These are phyloP conservation scores for Asterophora parasitica DNA, from an alignment of 768 basidiomycete species.

Conservation along the genomic window DNA sequence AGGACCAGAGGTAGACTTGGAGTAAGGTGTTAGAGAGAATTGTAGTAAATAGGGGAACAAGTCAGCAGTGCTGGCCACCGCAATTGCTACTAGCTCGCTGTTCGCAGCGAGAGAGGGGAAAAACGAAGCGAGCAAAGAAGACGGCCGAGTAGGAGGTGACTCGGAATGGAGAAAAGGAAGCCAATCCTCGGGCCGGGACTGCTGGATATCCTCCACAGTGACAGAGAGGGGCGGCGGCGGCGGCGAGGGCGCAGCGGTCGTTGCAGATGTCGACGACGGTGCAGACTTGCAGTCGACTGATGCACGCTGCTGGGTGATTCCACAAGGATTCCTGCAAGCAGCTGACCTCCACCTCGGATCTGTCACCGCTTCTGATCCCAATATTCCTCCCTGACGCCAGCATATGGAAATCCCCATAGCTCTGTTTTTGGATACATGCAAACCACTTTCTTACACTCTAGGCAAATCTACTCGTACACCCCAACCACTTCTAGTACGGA, in stretches of 20 bases:
- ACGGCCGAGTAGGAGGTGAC: constrained; percentile 16
- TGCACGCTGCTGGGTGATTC: constrained; percentile 12
- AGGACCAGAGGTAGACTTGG: constrained; percentile 27
- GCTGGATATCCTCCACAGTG: background rate
- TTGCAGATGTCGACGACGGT: constrained; percentile 15
- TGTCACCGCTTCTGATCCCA: constrained; percentile 18
- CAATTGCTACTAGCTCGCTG: constrained; percentile 12
- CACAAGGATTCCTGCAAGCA: constrained; percentile 14
- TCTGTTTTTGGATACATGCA: constrained; percentile 15
- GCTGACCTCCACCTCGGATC: constrained; percentile 22
- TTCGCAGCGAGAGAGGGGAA: constrained; percentile 14
- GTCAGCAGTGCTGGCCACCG: constrained; percentile 11
- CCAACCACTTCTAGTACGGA: constrained; percentile 54
- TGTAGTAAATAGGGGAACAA: constrained; percentile 22
- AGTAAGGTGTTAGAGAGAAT: constrained; percentile 19
- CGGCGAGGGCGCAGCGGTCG: constrained; percentile 6
- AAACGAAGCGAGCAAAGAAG: constrained; percentile 18
- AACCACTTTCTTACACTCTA: background rate
- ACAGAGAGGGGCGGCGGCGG: constrained; percentile 1
- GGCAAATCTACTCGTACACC: constrained; percentile 5
- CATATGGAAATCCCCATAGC: constrained; percentile 11
- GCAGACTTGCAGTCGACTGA: constrained; percentile 7
- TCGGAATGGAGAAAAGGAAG: constrained; percentile 12
- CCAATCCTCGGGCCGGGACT: constrained; percentile 4
- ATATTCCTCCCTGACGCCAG: constrained; percentile 12